Conservation (phyloP, 306 rosid species). For the Amphicarpaea edgeworthii region DNA sequence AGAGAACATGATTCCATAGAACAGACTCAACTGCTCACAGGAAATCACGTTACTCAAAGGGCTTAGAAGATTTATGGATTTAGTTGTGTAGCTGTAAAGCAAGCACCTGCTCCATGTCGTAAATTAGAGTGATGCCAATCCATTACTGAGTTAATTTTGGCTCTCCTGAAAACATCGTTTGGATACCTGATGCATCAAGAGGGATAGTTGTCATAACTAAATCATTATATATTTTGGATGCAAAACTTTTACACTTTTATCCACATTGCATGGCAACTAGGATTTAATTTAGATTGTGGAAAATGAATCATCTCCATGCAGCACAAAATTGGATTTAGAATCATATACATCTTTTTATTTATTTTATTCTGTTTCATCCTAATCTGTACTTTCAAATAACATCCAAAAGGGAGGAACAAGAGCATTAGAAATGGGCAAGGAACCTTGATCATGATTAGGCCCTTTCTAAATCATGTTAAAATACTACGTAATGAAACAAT, state of each 20-base stretch:
- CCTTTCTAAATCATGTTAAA: slow-evolving; percentile 2
- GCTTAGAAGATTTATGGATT: slow-evolving; percentile 3
- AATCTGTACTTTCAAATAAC: slow-evolving; percentile 8
- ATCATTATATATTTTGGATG: neutral
- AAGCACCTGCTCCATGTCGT: slow-evolving; percentile 77
- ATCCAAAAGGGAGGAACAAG: slow-evolving; percentile 1
- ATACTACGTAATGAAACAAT: neutral
- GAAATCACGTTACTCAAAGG: slow-evolving; percentile 23
- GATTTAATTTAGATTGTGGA: slow-evolving; percentile 17
- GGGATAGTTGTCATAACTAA: slow-evolving; percentile 18
- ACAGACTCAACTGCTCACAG: neutral
- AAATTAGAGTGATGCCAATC: slow-evolving; percentile 96
- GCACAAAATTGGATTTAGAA: slow-evolving; percentile 3
- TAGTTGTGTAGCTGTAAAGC: slow-evolving; percentile 10
- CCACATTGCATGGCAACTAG: neutral
- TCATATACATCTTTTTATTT: slow-evolving; percentile 10
- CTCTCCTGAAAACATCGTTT: slow-evolving; percentile 69
- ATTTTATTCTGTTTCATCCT: slow-evolving; percentile 1
- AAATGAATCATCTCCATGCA: slow-evolving; percentile 21
- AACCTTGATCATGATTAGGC: neutral
- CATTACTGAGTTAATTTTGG: slow-evolving; percentile 76
- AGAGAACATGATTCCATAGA: slow-evolving; percentile 1
- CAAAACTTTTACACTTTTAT: slow-evolving; percentile 2
- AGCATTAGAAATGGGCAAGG: slow-evolving; percentile 15
- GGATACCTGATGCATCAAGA: slow-evolving; percentile 72